Base-by-base conservation (phyloP, 208 protist genomes). In the Wallacemonas rigidus region DNA sequence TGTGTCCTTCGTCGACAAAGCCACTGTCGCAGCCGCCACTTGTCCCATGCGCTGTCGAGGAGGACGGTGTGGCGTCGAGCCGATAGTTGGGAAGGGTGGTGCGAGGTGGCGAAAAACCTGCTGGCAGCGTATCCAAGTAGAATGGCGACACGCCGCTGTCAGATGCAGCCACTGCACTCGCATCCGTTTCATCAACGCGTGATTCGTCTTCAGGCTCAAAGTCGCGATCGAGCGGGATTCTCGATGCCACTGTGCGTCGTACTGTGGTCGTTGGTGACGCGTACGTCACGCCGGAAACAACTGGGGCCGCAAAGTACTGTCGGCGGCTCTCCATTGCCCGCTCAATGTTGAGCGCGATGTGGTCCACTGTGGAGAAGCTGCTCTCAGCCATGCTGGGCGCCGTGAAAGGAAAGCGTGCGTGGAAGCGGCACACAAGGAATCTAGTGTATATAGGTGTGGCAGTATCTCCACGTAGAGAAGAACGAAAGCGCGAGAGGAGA, bases 281-380 rank as follows among this genome's bases (percentile, higher is more conserved):
- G 57, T 63, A 63, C 9, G 9, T 4, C 3, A 65, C 60, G 41
- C 60, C 60, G 50, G 60, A 65, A 9, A 65, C 60, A 3, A 48
- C 41, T 11, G 60, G 60, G 7, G 60, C 43, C 15, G 60, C 60
- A 35, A 65, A 65, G 60, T 65, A 65, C 1, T 65, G 60, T 4
- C 60, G 60, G 9, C 60, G 60, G 60, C 60, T 65, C 43, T 65
- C 41, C 60, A 65, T 51, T 0, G 60, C 60, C 5, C 60, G 60
- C 43, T 65, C 60, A 11, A 65, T 8, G 39, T 65, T 65, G 38
- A 15, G 60, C 26, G 43, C 60, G 9, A 51, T n/a, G 5, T 44
- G 11, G 50, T 51, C 43, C 41, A 62, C 56, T 15, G 36, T 38
- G 56, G 36, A 44, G 6, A 43, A 15, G 8, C 36, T 44, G 8